Evolutionary conservation across 805 yeast species (phyloP).

Genomic region (Zygosaccharomyces bisporus): DNA sequence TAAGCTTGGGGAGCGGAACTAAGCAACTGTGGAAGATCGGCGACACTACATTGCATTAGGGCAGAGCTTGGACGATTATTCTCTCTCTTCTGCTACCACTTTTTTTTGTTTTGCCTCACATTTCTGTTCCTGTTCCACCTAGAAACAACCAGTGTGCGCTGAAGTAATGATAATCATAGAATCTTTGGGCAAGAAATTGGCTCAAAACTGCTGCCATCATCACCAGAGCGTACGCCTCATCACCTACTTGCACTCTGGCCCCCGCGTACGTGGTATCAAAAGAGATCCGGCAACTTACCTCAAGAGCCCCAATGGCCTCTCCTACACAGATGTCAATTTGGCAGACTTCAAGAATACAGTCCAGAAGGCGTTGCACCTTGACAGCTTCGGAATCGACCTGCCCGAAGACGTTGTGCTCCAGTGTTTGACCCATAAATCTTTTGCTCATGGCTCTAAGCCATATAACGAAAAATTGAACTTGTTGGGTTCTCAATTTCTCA

Average conservation of each 20-base stretch:
- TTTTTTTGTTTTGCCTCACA: too few relatives aligned
- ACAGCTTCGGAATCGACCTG: slow-evolving; percentile 37
- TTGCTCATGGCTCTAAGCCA: slow-evolving; percentile 86
- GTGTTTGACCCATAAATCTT: slow-evolving; percentile 87
- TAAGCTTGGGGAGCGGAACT: too few relatives aligned
- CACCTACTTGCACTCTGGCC: slow-evolving; percentile 42
- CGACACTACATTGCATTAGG: neutral
- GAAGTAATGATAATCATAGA: neutral
- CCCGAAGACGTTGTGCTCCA: slow-evolving; percentile 66
- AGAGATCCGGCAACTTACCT: slow-evolving; percentile 63
- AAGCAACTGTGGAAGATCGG: too few relatives aligned
- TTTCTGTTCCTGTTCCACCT: neutral
- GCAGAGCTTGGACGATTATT: too few relatives aligned
- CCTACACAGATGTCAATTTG: slow-evolving; percentile 49
- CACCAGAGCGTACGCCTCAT: slow-evolving; percentile 28
- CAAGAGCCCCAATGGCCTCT: slow-evolving; percentile 46
- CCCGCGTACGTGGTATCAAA: slow-evolving; percentile 66
- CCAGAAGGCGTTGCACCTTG: slow-evolving; percentile 23
- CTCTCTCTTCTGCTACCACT: neutral
- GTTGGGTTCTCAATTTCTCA: slow-evolving; percentile 63
- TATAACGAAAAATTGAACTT: slow-evolving; percentile 81
- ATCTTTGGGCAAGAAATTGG: neutral
- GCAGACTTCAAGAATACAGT: slow-evolving; percentile 39
- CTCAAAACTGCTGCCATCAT: slow-evolving; percentile 2
- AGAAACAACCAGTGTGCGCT: neutral